Conservation (phyloP, 1,284 basidiomycete genomes). For the Cutaneotrichosporon sp. region DNA sequence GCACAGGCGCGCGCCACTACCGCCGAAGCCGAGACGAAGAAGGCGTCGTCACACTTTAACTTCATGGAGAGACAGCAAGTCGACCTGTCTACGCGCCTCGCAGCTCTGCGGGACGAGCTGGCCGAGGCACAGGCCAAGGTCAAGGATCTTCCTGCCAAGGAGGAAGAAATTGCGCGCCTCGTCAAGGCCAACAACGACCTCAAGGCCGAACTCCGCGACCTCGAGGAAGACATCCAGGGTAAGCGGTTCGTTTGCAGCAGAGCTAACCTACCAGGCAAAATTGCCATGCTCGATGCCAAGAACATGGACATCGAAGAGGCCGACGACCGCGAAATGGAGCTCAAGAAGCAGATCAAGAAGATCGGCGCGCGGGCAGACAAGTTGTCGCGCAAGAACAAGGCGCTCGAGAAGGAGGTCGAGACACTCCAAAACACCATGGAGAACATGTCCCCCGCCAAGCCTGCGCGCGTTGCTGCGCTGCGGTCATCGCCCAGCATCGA, state of each 20-base stretch:
- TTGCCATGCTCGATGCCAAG: slow-evolving; percentile 6
- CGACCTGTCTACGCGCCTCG: slow-evolving; percentile 7
- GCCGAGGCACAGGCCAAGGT: background rate
- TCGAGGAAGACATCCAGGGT: slow-evolving; percentile 14
- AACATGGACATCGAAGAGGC: slow-evolving; percentile 20
- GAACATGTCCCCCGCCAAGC: slow-evolving; percentile 4
- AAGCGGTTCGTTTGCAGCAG: background rate
- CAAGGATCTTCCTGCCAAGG: background rate
- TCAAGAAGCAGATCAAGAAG: slow-evolving; percentile 15
- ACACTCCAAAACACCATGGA: slow-evolving; percentile 3
- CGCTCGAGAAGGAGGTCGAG: slow-evolving; percentile 10
- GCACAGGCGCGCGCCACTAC: background rate
- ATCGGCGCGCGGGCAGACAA: slow-evolving; percentile 7
- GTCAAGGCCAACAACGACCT: slow-evolving; percentile 31
- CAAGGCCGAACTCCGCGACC: slow-evolving; percentile 20
- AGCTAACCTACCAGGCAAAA: background rate
- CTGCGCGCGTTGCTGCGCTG: background rate
- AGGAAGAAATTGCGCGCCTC: background rate
- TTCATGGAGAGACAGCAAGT: slow-evolving; percentile 12
- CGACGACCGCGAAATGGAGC: slow-evolving; percentile 17
- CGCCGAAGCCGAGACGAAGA: slow-evolving; percentile 4
- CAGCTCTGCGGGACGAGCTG: slow-evolving; percentile 9
- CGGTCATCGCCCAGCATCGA: background rate
- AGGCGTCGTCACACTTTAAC: slow-evolving; percentile 2
- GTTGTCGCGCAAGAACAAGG: slow-evolving; percentile 12